Base-by-base conservation (phyloP, 139 green algal species). In the Trebouxia sp. region DNA sequence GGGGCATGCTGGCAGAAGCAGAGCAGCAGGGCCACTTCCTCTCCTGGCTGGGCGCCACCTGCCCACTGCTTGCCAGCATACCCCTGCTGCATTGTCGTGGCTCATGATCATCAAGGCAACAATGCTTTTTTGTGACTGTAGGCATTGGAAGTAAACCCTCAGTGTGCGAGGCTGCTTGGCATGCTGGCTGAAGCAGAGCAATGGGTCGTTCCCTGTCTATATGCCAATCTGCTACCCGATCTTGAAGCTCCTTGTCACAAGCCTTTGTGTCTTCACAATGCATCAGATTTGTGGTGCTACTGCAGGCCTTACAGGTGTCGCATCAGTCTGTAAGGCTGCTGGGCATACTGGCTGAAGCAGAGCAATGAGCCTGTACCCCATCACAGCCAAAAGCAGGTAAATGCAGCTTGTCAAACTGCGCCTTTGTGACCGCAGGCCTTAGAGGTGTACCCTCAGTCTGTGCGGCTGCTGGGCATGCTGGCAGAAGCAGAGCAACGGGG, bases 61-160 rank as follows among this genome's bases (percentile, higher is more conserved):
- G 80, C 76, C 45, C 65, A 51, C 48, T 32, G 51, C 50, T 43
- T 79, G 39, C 65, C 78, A 76, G 41, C 42, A 26, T 22, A 39
- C 41, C 17, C 26, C 77, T 12, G 53, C n/a, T 14, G 38, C 42
- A 28, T 22, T n/a, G 42, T 11, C 30, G 10, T 76, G 58, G 58
- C 77, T 82, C 37, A 26, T 82, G 20, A 47, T 58, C 17, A n/a
- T n/a, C n/a, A n/a, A 66, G 28, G n/a, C 42, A 20, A 41, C 26
- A n/a, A n/a, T n/a, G 55, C 41, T n/a, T n/a, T n/a, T 53, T 0
- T 51, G 9, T 38, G 26, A 17, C 6, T 65, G 37, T 35, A 79
- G 55, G 80, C 85, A 0, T 62, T 92, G 75, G 41, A 70, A 82
- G 42, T 85, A 38, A 91, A 89, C 79, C 89, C 89, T 0, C 32